These are phyloP conservation scores for Candida montana DNA, from an alignment of 805 yeast species.

Conservation along the genomic window DNA sequence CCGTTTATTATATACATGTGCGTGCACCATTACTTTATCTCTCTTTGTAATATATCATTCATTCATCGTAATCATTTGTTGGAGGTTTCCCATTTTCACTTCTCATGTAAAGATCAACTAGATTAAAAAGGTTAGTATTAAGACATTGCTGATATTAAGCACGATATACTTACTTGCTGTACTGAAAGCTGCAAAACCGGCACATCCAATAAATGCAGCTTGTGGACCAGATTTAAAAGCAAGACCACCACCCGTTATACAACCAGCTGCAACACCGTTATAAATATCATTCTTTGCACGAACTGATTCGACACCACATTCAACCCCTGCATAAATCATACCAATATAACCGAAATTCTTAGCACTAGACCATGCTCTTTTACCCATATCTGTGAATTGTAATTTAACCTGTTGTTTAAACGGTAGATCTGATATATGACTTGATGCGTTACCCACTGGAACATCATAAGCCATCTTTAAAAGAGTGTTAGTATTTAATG, in stretches of 20 bases:
- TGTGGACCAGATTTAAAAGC: conserved; percentile 92
- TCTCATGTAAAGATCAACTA: conserved; percentile 73
- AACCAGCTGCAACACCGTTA: conserved; percentile 91
- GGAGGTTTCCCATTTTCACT: conserved; percentile 85
- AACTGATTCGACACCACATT: conserved; percentile 77
- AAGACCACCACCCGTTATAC: conserved; percentile 94
- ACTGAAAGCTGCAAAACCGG: conserved; percentile 95
- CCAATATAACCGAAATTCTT: conserved; percentile 94
- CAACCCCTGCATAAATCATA: conserved; percentile 85
- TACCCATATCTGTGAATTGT: conserved; percentile 90
- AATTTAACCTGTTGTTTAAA: conserved; percentile 87
- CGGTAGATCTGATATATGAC: conserved; percentile 75
- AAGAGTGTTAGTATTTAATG: conserved; percentile 8
- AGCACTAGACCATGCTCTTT: conserved; percentile 81
- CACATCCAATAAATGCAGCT: conserved; percentile 88
- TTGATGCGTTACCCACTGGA: conserved; percentile 54
- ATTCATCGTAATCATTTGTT: conserved; percentile 74
- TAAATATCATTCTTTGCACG: conserved; percentile 90
- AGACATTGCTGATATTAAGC: no score
- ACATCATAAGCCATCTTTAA: conserved; percentile 70
- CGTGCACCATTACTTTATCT: no score
- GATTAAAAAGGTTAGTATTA: conserved; percentile 9
- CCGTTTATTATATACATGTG: no score
- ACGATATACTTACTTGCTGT: conserved; percentile 44
- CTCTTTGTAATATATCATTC: no score